phyloP scores from a whole-genome alignment of 371 early-diverging fungal genomes.

The Dichotomocladium elegans region DNA sequence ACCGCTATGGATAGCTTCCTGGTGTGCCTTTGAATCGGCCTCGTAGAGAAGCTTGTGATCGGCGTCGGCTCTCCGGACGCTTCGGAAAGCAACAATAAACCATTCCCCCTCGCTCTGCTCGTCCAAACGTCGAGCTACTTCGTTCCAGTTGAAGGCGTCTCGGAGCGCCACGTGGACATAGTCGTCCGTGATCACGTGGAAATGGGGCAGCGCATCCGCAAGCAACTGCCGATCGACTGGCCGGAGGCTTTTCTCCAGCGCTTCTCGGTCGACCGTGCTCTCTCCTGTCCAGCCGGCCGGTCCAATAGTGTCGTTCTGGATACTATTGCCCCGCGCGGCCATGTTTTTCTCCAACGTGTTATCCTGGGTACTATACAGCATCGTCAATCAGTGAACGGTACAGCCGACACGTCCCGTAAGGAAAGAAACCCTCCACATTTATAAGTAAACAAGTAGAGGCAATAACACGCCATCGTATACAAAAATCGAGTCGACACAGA shows the following conservation, averaged over 20 bases:
- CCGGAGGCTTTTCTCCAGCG: conserved; percentile 10
- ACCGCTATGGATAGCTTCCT: conserved; percentile 44
- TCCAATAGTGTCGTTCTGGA: conserved; percentile 18
- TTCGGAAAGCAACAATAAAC: conserved; percentile 49
- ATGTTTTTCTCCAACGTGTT: conserved; percentile 13
- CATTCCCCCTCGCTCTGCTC: conserved; percentile 26
- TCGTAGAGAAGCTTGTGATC: conserved; percentile 30
- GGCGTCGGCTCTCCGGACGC: conserved; percentile 33
- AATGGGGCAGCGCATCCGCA: conserved; percentile 17
- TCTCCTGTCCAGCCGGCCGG: conserved; percentile 17
- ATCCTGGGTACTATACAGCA: neutral
- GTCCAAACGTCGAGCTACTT: conserved; percentile 17
- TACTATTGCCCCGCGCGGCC: conserved; percentile 16
- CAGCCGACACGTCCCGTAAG: neutral
- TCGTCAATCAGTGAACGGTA: neutral
- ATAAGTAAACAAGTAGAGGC: neutral
- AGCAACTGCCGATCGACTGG: conserved; percentile 21
- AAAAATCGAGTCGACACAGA: neutral
- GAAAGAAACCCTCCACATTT: neutral
- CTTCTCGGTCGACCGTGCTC: conserved; percentile 7
- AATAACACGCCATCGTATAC: neutral
- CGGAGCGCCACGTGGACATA: conserved; percentile 15
- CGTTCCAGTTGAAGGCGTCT: conserved; percentile 29
- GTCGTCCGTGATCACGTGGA: conserved; percentile 21
- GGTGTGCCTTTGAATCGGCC: conserved; percentile 41